Evolutionary conservation across 768 basidiomycete species (phyloP), one percentile per base, ranked within the genome.

Genomic region (Amanita rubescens): DNA sequence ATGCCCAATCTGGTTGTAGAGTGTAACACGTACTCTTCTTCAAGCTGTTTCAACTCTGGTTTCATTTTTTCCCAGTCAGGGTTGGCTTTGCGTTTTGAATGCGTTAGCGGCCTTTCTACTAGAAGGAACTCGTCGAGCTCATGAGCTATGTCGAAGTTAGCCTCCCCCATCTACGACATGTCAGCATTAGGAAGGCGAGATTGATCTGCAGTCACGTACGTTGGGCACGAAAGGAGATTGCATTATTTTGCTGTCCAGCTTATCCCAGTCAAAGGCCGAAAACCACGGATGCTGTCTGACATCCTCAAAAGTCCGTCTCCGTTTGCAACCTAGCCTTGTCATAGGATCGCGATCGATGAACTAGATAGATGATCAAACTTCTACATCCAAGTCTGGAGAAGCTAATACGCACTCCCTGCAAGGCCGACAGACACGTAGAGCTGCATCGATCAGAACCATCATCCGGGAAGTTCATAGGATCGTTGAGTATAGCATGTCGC

Each of bases 101-200:
- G 93, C 53, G 92, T 96, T 52, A 98, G 72, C n/a, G 95, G 95
- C 66, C 97, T 97, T 71, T 98, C 95, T 49, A 94, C 94, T 79
- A 98, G 82, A 63, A 99, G 69, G 62, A 98, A 88, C 67, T 99
- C 96, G 65, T 99, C 94, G 9, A 99, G 80, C 72, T 98, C 96
- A 63, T 98, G 94, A 33, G 92, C 84, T 34, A 96, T 87, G 65
- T 99, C 95, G 68, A 98, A 99, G 68, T 99, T 98, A n/a, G 94
- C 90, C 69, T 87, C 87, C 66, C 94, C 94, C 69, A 87, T 83
- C 94, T 99, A 63, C 55, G 1, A 42, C 41, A 20, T n/a, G 30
- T 30, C 19, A 15, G 15, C 20, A 20, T 49, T 11, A 38, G 47
- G 48, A 39, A 19, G 17, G 33, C 33, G 15, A 37, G 19, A 11